phyloP scores from a whole-genome alignment of 2,329 filamentous ascomycete species.

The Dactylella cylindrospora region DNA sequence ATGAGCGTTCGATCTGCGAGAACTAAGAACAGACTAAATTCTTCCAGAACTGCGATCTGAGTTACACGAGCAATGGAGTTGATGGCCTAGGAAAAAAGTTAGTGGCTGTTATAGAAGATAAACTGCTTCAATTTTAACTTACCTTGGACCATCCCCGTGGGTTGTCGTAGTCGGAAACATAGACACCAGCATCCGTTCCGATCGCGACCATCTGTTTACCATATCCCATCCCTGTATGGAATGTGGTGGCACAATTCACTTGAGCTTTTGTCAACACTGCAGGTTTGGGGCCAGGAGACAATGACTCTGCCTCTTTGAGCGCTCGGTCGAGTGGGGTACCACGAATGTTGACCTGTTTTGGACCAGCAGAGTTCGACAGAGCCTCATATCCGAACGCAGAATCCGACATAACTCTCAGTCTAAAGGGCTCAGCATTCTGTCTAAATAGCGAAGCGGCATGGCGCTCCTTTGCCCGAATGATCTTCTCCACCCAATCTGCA shows the following conservation, averaged over 20 bases:
- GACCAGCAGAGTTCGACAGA: constrained; percentile 61
- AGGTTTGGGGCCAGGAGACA: constrained; percentile 66
- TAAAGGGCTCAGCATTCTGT: constrained; percentile 95
- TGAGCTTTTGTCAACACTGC: constrained; percentile 77
- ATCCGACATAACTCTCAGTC: constrained; percentile 86
- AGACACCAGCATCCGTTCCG: constrained; percentile 93
- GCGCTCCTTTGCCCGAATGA: constrained; percentile 89
- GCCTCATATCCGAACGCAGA: constrained; percentile 82
- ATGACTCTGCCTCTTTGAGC: constrained; percentile 80
- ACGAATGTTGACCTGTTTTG: constrained; percentile 68
- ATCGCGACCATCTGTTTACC: constrained; percentile 88
- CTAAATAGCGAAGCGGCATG: constrained; percentile 85
- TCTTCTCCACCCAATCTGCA: constrained; percentile 87
- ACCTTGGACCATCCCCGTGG: constrained; percentile 89
- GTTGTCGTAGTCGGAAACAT: constrained; percentile 81
- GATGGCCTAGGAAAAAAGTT: constrained; percentile 63
- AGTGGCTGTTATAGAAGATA: constrained; percentile 34
- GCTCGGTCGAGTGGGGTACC: constrained; percentile 90
- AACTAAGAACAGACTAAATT: constrained; percentile 88
- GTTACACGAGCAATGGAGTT: constrained; percentile 71
- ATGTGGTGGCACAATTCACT: constrained; percentile 91
- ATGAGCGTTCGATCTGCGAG: constrained; percentile 89
- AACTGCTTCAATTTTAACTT: constrained; percentile 52
- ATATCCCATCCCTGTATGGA: constrained; percentile 64
- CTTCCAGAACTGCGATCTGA: constrained; percentile 90